Base-by-base conservation (phyloP, 202 grass and related monocot species). In the Digitaria exilis region DNA sequence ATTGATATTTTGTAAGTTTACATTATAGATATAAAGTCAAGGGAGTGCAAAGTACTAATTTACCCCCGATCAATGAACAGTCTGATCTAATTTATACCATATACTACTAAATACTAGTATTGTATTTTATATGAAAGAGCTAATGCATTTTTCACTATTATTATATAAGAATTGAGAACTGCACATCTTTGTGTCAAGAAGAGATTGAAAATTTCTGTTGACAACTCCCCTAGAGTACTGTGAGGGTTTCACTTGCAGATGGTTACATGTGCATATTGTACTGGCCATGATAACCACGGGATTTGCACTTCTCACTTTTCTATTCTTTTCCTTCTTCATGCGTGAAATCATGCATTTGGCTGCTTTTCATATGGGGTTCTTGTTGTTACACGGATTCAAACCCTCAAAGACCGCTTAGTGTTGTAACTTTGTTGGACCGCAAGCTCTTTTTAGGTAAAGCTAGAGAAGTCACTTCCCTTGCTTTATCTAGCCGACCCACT, bases 361-460 rank as follows among this genome's bases (percentile, higher is more conserved):
- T 70, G 29, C 64, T 77, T 89, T 82, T 79, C 21, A 67, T 73
- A 73, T 29, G 34, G 12, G 46, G 46, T n/a, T 45, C 76, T 72
- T 65, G 17, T 77, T 45, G 72, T 70, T 64, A 79, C 58, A 76
- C 41, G 55, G 13, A 12, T 67, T 82, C 72, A 69, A 74, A 68
- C 12, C 42, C 11, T 73, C 81, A 65, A 35, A 46, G 55, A 46
- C 14, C 21, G 1, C 43, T 15, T 55, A 25, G 52, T 62, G 76
- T 69, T 76, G 28, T 59, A 35, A 71, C 82, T 80, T 85, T 89
- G 21, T 68, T 54, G 26, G 76, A 76, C 82, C 62, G 45, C 24
- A 55, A 54, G 42, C 32, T 35, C 60, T 52, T 75, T 87, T 80
- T 61, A 80, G 76, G 69, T 75, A 75, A 84, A 84, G 81, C 19